These are phyloP conservation scores for Diaporthe nobilis DNA, from an alignment of 2,329 filamentous ascomycete species.

Conservation along the genomic window DNA sequence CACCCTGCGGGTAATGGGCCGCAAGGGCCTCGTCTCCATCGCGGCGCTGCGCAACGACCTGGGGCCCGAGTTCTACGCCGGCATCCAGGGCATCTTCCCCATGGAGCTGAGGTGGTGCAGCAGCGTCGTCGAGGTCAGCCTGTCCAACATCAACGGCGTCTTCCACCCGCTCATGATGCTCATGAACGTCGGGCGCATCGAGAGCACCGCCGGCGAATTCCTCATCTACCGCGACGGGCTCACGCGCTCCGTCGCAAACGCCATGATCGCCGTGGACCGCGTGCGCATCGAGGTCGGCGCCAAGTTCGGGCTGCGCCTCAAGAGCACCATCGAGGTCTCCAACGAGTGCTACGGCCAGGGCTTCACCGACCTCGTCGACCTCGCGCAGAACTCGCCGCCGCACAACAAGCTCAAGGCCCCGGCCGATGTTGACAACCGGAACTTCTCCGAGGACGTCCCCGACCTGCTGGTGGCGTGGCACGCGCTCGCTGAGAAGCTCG, in stretches of 20 bases:
- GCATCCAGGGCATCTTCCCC: slow-evolving; percentile 44
- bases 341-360: slow-evolving; percentile 47
- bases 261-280: slow-evolving; percentile 45
- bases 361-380: slow-evolving; percentile 45
- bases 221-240: slow-evolving; percentile 45
- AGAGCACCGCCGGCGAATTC: slow-evolving; percentile 47
- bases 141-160: slow-evolving; percentile 48
- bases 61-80: slow-evolving; percentile 16
- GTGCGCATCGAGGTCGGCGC: slow-evolving; percentile 45
- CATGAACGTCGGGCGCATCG: slow-evolving; percentile 49
- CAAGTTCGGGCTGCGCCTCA: slow-evolving; percentile 44
- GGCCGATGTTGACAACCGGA: slow-evolving; percentile 42
- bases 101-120: slow-evolving; percentile 46
- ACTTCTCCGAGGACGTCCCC: slow-evolving; percentile 46
- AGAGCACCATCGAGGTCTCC: slow-evolving; percentile 44
- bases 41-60: slow-evolving; percentile 24
- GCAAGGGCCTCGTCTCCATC: slow-evolving; percentile 39
- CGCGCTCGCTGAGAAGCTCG: slow-evolving; percentile 44
- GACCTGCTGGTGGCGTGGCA: slow-evolving; percentile 45
- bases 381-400: slow-evolving; percentile 45
- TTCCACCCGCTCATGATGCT: slow-evolving; percentile 49
- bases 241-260: slow-evolving; percentile 43
- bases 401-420: slow-evolving; percentile 46
- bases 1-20: slow-evolving; percentile 43
- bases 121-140: slow-evolving; percentile 47